These are phyloP conservation scores for Neurospora hispaniola DNA, from an alignment of 495 filamentous ascomycete genomes.

Conservation along the genomic window DNA sequence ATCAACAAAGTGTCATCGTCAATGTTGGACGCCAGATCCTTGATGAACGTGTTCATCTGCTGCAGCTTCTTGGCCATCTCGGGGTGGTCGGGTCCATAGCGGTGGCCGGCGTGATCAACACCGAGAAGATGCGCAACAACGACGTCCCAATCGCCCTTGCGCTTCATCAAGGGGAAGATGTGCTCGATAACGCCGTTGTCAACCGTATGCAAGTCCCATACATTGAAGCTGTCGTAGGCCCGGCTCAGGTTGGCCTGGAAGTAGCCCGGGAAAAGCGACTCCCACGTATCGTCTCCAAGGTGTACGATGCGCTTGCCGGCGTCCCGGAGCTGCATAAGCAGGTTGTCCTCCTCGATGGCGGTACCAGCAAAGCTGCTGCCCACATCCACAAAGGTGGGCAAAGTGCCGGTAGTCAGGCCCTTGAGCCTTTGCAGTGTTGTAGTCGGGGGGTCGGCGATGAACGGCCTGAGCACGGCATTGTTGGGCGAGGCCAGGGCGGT, in stretches of 20 bases:
- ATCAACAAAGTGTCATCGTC: conserved; percentile 83
- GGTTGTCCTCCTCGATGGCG: conserved; percentile 94
- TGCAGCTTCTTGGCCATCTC: conserved; percentile 84
- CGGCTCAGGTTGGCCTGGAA: conserved; percentile 76
- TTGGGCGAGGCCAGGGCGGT: conserved; percentile 59
- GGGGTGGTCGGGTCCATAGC: conserved; percentile 86
- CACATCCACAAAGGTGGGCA: conserved; percentile 88
- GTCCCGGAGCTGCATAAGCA: conserved; percentile 70
- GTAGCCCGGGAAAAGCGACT: conserved; percentile 78
- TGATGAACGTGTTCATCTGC: conserved; percentile 81
- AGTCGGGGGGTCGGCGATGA: conserved; percentile 95
- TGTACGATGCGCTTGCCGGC: conserved; percentile 83
- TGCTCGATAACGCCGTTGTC: conserved; percentile 94
- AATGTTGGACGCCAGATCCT: conserved; percentile 55
- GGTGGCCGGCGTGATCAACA: conserved; percentile 93
- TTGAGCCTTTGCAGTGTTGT: conserved; percentile 87
- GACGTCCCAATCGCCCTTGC: conserved; percentile 72
- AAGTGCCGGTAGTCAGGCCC: conserved; percentile 86
- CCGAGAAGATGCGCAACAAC: conserved; percentile 89
- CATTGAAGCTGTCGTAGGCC: conserved; percentile 93
- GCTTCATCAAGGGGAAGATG: conserved; percentile 72
- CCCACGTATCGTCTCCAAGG: conserved; percentile 95
- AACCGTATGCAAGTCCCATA: conserved; percentile 94
- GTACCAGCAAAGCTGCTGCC: conserved; percentile 94
- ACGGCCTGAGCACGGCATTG: conserved; percentile 83